Evolutionary conservation across 148 eudicot genomes (phyloP), one percentile per base, ranked within the genome.

Genomic region (Camellia lanceoleosa): DNA sequence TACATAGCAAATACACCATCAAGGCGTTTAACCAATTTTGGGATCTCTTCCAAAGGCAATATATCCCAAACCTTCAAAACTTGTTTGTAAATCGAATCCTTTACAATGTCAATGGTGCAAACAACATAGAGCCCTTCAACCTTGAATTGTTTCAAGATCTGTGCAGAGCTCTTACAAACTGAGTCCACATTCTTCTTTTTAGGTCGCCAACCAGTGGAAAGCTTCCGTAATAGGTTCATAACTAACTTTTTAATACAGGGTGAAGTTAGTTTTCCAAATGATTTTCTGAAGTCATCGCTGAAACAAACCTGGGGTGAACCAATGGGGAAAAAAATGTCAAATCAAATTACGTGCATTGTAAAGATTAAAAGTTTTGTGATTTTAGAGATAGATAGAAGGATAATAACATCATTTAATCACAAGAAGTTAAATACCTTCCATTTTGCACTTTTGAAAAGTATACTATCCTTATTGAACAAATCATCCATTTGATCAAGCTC

Each of bases 31-130:
- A 81, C 84, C 77, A 91, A 84, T 73, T 85, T 89, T 13, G 94
- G 44, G 41, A 89, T 80, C 85, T 88, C 93, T 74, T 84, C 90
- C 56, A 91, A 72, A 49, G 87, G 87, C 79, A 93, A 38, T 63
- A 93, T 78, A 79, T 93, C 97, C 97, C 97, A 93, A 15, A 91
- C 89, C 86, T 89, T 93, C 83, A 93, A 75, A 38, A 88, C 89
- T 83, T 93, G 97, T n/a, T 41, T 56, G 79, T 91, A 88, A 59
- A 9, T 51, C 4, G 73, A 72, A 18, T 86, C 91, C 78, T 91
- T 91, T 19, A 76, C 47, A 14, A 91, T 84, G 76, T 93, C 97
- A 80, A 82, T 85, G 13, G 97, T 82, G 77, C 90, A 85, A 54
- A 91, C 82, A 75, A 91, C 69, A 77, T 87, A 93, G 54, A 83